These are phyloP conservation scores for Phaeoacremonium minimum DNA, from an alignment of 2,329 filamentous ascomycete genomes.

Conservation along the genomic window DNA sequence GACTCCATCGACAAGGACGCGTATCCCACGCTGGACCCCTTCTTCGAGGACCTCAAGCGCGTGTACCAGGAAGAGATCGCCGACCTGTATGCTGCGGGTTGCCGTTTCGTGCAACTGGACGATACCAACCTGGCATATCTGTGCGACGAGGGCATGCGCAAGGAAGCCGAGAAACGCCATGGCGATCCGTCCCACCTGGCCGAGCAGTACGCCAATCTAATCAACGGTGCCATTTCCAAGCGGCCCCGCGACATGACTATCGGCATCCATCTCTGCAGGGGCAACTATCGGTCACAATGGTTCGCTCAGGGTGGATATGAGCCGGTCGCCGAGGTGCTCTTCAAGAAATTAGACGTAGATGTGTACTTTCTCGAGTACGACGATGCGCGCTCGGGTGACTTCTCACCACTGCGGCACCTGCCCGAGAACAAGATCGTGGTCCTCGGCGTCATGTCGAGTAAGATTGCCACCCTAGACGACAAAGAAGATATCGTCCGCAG, in stretches of 20 bases:
- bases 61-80: conserved; percentile 52
- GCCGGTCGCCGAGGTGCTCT: conserved; percentile 52
- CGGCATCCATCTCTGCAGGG: conserved; percentile 53
- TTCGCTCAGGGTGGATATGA: conserved; percentile 56
- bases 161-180: conserved; percentile 45
- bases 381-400: conserved; percentile 51
- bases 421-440: conserved; percentile 51
- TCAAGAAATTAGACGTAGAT: conserved; percentile 51
- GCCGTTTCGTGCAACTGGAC: conserved; percentile 53
- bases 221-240: conserved; percentile 49
- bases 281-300: conserved; percentile 53
- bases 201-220: conserved; percentile 47
- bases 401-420: conserved; percentile 47
- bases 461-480: conserved; percentile 53
- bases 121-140: conserved; percentile 58
- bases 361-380: conserved; percentile 59
- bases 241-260: conserved; percentile 49
- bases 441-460: conserved; percentile 49
- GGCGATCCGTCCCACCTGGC: conserved; percentile 42
- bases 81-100: conserved; percentile 46
- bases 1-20: conserved; percentile 46
- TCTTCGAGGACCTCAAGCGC: conserved; percentile 50
- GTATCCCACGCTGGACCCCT: conserved; percentile 49
- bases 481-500: conserved; percentile 30
- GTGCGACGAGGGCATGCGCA: conserved; percentile 51